phyloP scores from a whole-genome alignment of 2,329 filamentous ascomycete genomes.

The Endocalyx cinctus region DNA sequence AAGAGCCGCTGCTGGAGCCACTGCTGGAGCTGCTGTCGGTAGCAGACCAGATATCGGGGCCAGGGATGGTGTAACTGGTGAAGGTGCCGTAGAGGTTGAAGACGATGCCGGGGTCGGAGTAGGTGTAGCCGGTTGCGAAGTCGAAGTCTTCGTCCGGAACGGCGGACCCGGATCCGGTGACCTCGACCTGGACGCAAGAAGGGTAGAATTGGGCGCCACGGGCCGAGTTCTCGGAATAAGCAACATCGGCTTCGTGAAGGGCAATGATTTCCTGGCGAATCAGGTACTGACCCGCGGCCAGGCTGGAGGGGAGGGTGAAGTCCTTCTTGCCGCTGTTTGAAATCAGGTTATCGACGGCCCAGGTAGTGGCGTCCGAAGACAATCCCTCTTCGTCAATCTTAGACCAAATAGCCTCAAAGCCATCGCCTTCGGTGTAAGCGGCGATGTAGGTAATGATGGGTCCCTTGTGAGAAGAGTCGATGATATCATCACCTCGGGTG shows the following conservation, averaged over 20 bases:
- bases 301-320: slow-evolving; percentile 40
- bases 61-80: slow-evolving; percentile 30
- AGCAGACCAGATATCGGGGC: slow-evolving; percentile 28
- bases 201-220: slow-evolving; percentile 52
- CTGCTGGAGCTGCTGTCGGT: slow-evolving; percentile 7
- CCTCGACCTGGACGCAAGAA: slow-evolving; percentile 55
- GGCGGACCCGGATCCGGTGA: slow-evolving; percentile 49
- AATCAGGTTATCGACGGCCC: slow-evolving; percentile 42
- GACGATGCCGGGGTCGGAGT: slow-evolving; percentile 51
- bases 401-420: slow-evolving; percentile 48
- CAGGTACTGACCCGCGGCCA: slow-evolving; percentile 48
- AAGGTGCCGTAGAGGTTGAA: slow-evolving; percentile 51
- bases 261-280: slow-evolving; percentile 53
- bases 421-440: slow-evolving; percentile 34
- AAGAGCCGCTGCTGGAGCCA: slow-evolving; percentile 13
- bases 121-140: slow-evolving; percentile 51
- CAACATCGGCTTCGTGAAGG: slow-evolving; percentile 40
- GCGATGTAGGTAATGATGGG: slow-evolving; percentile 52
- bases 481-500: slow-evolving; percentile 45
- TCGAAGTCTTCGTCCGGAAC: slow-evolving; percentile 38
- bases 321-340: slow-evolving; percentile 44
- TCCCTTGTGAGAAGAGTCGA: slow-evolving; percentile 47
- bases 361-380: slow-evolving; percentile 32
- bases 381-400: slow-evolving; percentile 34
- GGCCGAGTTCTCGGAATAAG: slow-evolving; percentile 23